Evolutionary conservation across 805 yeast species (phyloP).

Genomic region (Candida ficus): DNA sequence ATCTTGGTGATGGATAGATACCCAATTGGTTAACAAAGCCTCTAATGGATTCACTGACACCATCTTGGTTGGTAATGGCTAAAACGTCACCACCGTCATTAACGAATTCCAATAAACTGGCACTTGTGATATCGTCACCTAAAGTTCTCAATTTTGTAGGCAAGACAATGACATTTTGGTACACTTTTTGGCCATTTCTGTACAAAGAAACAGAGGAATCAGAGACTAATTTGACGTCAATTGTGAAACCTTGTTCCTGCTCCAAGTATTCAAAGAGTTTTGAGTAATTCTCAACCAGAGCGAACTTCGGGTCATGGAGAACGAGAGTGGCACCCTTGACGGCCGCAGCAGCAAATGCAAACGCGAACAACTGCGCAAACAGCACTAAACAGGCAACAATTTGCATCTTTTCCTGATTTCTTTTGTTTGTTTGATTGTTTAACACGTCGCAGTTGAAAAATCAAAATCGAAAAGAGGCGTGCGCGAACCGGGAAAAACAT

Average conservation of each 20-base stretch:
- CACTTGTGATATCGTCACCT: constrained; percentile 36
- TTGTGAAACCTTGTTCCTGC: constrained; percentile 28
- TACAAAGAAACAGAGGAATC: constrained; percentile 28
- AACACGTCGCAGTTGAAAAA: not conserved
- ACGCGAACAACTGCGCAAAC: constrained; percentile 2
- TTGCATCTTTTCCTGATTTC: not conserved
- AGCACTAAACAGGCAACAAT: constrained; percentile 2
- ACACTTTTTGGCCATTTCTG: constrained; percentile 39
- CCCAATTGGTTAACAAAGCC: constrained; percentile 75
- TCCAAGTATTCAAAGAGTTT: constrained; percentile 9
- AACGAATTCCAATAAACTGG: constrained; percentile 53
- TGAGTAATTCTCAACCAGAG: constrained; percentile 22
- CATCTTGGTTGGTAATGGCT: constrained; percentile 48
- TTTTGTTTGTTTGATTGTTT: not conserved
- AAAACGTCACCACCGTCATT: constrained; percentile 71
- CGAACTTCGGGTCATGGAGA: constrained; percentile 15
- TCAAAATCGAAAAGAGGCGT: no score
- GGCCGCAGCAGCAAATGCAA: constrained; percentile 10
- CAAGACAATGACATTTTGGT: constrained; percentile 52
- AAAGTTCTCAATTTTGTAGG: constrained; percentile 50
- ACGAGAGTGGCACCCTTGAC: constrained; percentile 16
- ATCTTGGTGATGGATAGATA: constrained; percentile 76
- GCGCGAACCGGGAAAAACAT: no score
- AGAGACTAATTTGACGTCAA: constrained; percentile 26
- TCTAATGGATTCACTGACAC: constrained; percentile 57